Evolutionary conservation across 352 stramenopile genomes (phyloP).

Genomic region (Globisporangium cystogenes): DNA sequence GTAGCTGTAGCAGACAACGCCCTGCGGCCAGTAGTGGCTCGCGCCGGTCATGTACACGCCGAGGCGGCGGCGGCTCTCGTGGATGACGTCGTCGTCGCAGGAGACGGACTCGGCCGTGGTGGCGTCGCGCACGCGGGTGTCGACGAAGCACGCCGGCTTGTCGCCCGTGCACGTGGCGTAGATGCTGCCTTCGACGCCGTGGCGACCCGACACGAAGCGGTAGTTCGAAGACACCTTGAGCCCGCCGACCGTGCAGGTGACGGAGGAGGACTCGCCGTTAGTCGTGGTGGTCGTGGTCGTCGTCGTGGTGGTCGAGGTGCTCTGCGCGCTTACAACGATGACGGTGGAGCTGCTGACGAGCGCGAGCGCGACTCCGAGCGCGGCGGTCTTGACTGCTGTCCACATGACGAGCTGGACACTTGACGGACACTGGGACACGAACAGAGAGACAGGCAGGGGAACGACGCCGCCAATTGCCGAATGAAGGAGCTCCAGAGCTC

Average conservation of each 20-base stretch:
- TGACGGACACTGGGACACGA: not conserved
- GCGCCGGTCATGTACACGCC: slow-evolving; percentile 26
- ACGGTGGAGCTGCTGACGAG: not conserved
- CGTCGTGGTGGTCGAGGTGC: slow-evolving; percentile 2
- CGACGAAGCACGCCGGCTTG: slow-evolving; percentile 22
- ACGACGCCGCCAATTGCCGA: not conserved
- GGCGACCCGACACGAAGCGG: slow-evolving; percentile 29
- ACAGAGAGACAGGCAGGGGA: slow-evolving; percentile 5
- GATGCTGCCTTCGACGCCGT: slow-evolving; percentile 28
- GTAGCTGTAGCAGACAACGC: slow-evolving; percentile 33
- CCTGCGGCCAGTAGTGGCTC: slow-evolving; percentile 30
- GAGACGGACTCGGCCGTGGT: slow-evolving; percentile 14
- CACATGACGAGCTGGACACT: slow-evolving; percentile 4
- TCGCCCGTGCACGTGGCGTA: slow-evolving; percentile 29
- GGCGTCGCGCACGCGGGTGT: slow-evolving; percentile 31
- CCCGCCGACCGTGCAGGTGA: slow-evolving; percentile 12
- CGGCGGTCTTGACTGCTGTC: slow-evolving; percentile 10
- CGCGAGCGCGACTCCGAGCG: not conserved
- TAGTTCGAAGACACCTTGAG: slow-evolving; percentile 13
- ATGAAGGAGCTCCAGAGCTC: not conserved
- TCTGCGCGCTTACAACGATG: slow-evolving; percentile 8
- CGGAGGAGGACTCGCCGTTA: not conserved
- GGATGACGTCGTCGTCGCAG: slow-evolving; percentile 29
- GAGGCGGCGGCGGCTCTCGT: slow-evolving; percentile 27
- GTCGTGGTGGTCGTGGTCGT: slow-evolving; percentile 11